These are phyloP conservation scores for Mortierella sp. DNA, from an alignment of 371 early-diverging fungal genomes.

Conservation along the genomic window DNA sequence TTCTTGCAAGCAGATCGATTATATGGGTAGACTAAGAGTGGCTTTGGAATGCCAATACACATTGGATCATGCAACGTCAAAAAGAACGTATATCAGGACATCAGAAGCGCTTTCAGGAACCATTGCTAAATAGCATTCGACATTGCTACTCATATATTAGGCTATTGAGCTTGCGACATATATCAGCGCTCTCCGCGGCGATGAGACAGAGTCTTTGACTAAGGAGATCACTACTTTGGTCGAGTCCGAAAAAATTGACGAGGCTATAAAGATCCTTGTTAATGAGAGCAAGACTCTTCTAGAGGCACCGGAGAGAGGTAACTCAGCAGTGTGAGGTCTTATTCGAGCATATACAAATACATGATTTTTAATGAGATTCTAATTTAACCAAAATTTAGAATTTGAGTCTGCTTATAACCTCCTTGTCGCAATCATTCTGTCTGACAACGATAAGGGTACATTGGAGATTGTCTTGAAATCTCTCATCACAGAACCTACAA, in stretches of 20 bases:
- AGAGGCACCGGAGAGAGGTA: conserved; percentile 73
- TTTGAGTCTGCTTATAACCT: conserved; percentile 81
- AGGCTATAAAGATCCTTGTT: conserved; percentile 69
- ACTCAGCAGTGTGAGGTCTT: too few species aligned
- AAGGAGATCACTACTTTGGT: conserved; percentile 64
- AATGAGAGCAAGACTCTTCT: conserved; percentile 72
- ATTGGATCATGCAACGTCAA: too few species aligned
- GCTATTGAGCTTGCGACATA: conserved; percentile 69
- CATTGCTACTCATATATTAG: conserved; percentile 37
- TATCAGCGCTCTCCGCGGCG: conserved; percentile 68
- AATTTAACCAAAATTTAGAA: too few species aligned
- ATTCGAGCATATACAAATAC: not conserved
- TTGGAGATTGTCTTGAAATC: conserved; percentile 32
- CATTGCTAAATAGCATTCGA: not conserved
- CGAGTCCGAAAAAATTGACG: conserved; percentile 69
- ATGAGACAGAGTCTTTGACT: conserved; percentile 64
- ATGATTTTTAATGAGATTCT: too few species aligned
- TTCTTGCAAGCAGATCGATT: too few species aligned
- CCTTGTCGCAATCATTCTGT: conserved; percentile 69
- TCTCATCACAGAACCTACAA: conserved; percentile 39
- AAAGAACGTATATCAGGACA: too few species aligned
- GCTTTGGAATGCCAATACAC: too few species aligned
- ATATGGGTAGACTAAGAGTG: too few species aligned
- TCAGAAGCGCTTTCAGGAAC: not conserved
- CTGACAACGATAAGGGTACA: conserved; percentile 26